Evolutionary conservation across 345 rosid species (phyloP), one percentile per base, ranked within the genome.

Genomic region (Linum trigynum): DNA sequence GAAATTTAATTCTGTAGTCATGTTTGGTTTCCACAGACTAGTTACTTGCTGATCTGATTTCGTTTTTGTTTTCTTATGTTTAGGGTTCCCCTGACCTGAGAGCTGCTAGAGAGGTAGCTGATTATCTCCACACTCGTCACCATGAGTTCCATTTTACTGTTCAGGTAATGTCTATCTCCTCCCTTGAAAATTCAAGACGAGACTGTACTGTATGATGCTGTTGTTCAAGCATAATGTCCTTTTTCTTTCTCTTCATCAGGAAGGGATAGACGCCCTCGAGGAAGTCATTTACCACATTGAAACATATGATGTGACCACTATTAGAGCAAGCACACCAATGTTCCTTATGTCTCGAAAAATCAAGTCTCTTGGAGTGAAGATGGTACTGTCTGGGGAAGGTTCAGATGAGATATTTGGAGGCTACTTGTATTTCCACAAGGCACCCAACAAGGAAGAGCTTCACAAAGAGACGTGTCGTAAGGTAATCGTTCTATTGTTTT

Each of bases 331-430:
- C 79, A 86, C 92, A 37, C 96, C 92, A 2, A 86, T 89, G 96
- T 89, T 89, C 83, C 90, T 89, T 12, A 89, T 89, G 96, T 89
- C 96, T 6, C 79, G 92, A 67, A 89, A 89, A 80, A 84, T 89
- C 73, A 89, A 84, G 77, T 89, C 96, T 15, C 82, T 89, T 64
- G 92, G 96, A 65, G 96, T 86, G 57, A 89, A 89, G 76, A 89
- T 89, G 96, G 96, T 89, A 72, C 71, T 89, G 42, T 89, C 96
- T 65, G 96, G 96, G 59, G 96, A 89, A 77, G 92, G 96, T 39
- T 89, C 96, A 6, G 96, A 89, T 73, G 96, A 89, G 70, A 86
- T 86, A 10, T 89, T 89, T 78, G 96, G 96, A 75, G 96, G 96
- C 45, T 89, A 86, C 69, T 64, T 89, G 70, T 89, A 89, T 77